These are phyloP conservation scores for Elsinoe perseae DNA, from an alignment of 2,329 filamentous ascomycete genomes.

Conservation along the genomic window DNA sequence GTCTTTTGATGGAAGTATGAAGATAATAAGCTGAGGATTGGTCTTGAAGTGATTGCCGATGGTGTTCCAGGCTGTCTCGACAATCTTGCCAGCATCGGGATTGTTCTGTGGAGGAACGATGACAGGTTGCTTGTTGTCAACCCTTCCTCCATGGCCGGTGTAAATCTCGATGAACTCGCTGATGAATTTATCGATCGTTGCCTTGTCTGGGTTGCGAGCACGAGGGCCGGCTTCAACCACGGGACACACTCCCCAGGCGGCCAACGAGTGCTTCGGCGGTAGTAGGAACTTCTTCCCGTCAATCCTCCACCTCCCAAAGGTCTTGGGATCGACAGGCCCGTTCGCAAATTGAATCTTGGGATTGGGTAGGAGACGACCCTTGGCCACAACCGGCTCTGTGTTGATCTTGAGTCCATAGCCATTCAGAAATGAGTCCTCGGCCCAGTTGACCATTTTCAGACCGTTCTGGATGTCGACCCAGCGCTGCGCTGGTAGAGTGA, in stretches of 20 bases:
- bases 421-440: slow-evolving; percentile 58
- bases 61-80: slow-evolving; percentile 43
- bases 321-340: slow-evolving; percentile 51
- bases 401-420: slow-evolving; percentile 69
- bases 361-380: slow-evolving; percentile 62
- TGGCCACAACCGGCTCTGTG: slow-evolving; percentile 50
- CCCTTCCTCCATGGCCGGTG: slow-evolving; percentile 51
- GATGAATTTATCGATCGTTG: slow-evolving; percentile 46
- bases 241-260: slow-evolving; percentile 67
- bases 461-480: slow-evolving; percentile 59
- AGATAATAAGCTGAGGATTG: slow-evolving; percentile 69
- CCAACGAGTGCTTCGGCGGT: slow-evolving; percentile 55
- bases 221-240: slow-evolving; percentile 49
- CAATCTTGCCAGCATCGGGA: slow-evolving; percentile 26
- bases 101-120: slow-evolving; percentile 31
- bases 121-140: slow-evolving; percentile 42
- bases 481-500: slow-evolving; percentile 66
- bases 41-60: slow-evolving; percentile 47
- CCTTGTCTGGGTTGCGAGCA: slow-evolving; percentile 32
- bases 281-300: slow-evolving; percentile 69
- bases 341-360: slow-evolving; percentile 62
- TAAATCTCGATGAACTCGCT: slow-evolving; percentile 56
- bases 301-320: slow-evolving; percentile 76
- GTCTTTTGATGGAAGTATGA: slow-evolving; percentile 66
- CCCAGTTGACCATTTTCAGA: slow-evolving; percentile 60